Conservation (phyloP, 2,329 filamentous ascomycete species). For the Venturia effusa region DNA sequence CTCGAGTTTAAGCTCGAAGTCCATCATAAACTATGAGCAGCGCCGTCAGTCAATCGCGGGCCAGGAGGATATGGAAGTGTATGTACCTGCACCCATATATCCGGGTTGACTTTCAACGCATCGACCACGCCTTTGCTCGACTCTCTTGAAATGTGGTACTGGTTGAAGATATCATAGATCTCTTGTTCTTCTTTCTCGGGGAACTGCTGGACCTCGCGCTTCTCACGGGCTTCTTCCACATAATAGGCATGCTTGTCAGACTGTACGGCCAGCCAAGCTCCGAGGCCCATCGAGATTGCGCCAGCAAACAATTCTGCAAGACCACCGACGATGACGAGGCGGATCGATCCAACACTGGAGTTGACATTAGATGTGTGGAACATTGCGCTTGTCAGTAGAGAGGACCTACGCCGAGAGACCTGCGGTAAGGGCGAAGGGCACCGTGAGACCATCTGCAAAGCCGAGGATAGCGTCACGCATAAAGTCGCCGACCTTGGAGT, state of each 20-base stretch:
- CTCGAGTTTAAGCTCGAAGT: constrained; percentile 12
- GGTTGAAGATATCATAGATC: constrained; percentile 11
- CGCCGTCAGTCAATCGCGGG: neutral
- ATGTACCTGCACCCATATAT: constrained; percentile 10
- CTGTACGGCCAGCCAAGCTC: constrained; percentile 57
- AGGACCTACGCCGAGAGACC: constrained; percentile 42
- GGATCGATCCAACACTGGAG: constrained; percentile 17
- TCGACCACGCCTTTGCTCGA: constrained; percentile 8
- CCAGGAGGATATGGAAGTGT: neutral
- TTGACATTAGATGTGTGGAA: neutral
- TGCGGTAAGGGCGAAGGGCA: constrained; percentile 69
- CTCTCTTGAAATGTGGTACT: constrained; percentile 9
- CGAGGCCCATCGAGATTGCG: constrained; percentile 67
- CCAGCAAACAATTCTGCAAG: constrained; percentile 66
- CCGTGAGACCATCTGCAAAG: constrained; percentile 67
- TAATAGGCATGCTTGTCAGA: constrained; percentile 9
- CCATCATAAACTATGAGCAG: constrained; percentile 12
- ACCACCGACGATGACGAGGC: constrained; percentile 45
- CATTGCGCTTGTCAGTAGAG: neutral
- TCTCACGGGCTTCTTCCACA: constrained; percentile 7
- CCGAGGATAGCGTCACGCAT: constrained; percentile 54
- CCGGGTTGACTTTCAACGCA: constrained; percentile 8
- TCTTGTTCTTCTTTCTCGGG: constrained; percentile 8
- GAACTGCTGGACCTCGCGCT: constrained; percentile 6
- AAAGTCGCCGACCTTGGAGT: constrained; percentile 3